These are phyloP conservation scores for Paxillus involutus DNA, from an alignment of 768 basidiomycete species.

Conservation along the genomic window DNA sequence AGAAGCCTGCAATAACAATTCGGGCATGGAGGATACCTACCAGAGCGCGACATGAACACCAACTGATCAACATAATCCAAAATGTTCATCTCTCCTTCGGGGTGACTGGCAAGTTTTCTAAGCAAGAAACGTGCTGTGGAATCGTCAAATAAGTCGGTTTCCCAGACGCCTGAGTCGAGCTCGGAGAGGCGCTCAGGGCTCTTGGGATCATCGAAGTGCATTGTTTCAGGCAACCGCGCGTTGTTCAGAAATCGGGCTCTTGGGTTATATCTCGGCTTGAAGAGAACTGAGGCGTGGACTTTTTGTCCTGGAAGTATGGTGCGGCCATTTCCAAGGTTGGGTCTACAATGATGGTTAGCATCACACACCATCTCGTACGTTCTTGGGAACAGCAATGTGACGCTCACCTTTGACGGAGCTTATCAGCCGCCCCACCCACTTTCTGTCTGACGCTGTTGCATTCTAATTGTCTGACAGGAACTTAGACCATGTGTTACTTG, in stretches of 20 bases:
- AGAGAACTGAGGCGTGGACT: slow-evolving; percentile 10
- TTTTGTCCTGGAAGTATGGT: slow-evolving; percentile 9
- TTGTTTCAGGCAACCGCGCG: background rate
- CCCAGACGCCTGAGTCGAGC: slow-evolving; percentile 1
- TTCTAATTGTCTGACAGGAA: slow-evolving; percentile 22
- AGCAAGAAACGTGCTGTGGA: background rate
- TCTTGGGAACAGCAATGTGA: background rate
- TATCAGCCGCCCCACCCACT: background rate
- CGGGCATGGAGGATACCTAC: background rate
- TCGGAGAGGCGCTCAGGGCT: slow-evolving; percentile 2
- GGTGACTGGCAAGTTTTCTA: background rate
- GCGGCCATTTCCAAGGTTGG: background rate
- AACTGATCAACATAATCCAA: slow-evolving; percentile 4
- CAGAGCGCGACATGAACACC: slow-evolving; percentile 5
- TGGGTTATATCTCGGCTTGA: slow-evolving; percentile 4
- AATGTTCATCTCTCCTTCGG: background rate
- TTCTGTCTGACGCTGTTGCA: background rate
- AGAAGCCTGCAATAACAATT: background rate
- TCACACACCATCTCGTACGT: background rate
- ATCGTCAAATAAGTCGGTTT: slow-evolving; percentile 7
- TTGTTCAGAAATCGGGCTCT: slow-evolving; percentile 5
- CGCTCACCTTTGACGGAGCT: background rate
- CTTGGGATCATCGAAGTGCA: slow-evolving; percentile 6
- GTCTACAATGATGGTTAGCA: background rate
- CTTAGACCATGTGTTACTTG: slow-evolving; percentile 25